Percentiles rank a stretch among this genome's conserved stretches.
These are phyloP conservation scores for Rhodotorula mucilaginosa DNA, from an alignment of 1,284 basidiomycete genomes.

Conservation along the genomic window DNA sequence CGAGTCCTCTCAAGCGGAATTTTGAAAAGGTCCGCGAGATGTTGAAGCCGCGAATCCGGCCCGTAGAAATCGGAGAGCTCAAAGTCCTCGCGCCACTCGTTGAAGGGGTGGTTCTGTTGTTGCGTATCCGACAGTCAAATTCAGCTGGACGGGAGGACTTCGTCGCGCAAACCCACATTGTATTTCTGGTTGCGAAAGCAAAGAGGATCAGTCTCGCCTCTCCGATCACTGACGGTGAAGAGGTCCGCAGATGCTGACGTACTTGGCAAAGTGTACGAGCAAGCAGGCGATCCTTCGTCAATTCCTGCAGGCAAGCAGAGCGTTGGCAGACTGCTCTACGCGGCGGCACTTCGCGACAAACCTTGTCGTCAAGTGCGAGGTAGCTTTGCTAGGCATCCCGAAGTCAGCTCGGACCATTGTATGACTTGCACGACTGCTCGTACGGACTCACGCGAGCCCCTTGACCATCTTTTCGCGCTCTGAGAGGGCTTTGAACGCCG, in stretches of 20 bases:
- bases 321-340: neutral
- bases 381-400: neutral
- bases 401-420: neutral
- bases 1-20: constrained; percentile 33
- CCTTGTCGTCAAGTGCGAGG: constrained; percentile 14
- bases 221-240: neutral
- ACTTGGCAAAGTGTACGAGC: constrained; percentile 15
- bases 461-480: constrained; percentile 16
- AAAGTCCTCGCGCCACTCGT: neutral
- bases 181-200: neutral
- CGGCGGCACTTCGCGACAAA: neutral
- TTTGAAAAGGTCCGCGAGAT: constrained; percentile 38
- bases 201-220: neutral
- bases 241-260: neutral
- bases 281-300: constrained; percentile 6
- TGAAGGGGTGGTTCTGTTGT: constrained; percentile 3
- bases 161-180: neutral
- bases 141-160: neutral
- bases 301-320: neutral
- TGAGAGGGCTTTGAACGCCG: neutral
- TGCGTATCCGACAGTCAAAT: too few species aligned
- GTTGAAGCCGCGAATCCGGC: constrained; percentile 9
- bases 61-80: constrained; percentile 4
- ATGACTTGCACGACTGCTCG: too few species aligned
- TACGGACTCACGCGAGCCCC: constrained; percentile 1